phyloP scores from a whole-genome alignment of 1,284 basidiomycete genomes.

The Rugosomyces carneus region DNA sequence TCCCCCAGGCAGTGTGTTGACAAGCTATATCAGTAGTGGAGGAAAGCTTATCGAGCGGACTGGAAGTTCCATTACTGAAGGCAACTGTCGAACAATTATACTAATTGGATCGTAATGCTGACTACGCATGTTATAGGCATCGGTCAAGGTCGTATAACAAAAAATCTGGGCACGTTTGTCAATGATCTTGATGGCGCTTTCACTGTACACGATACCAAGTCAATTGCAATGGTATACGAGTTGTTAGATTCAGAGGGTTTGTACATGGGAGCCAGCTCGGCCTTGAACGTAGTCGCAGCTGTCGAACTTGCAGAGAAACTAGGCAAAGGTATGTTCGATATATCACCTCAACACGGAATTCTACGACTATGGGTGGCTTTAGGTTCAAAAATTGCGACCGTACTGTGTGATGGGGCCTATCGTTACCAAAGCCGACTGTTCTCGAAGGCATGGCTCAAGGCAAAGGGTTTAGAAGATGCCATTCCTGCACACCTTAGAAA shows the following conservation, averaged over 20 bases:
- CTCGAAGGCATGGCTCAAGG: slow-evolving; percentile 90
- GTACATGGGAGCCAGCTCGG: slow-evolving; percentile 95
- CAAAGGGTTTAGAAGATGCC: slow-evolving; percentile 73
- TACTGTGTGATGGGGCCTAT: slow-evolving; percentile 94
- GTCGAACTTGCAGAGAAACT: slow-evolving; percentile 83
- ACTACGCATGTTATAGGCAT: slow-evolving; percentile 56
- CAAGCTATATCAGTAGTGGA: slow-evolving; percentile 81
- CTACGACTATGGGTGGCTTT: too few species aligned
- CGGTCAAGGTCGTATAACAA: slow-evolving; percentile 95
- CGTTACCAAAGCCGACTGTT: slow-evolving; percentile 95
- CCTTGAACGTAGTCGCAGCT: slow-evolving; percentile 94
- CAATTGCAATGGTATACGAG: slow-evolving; percentile 92
- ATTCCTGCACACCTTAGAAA: slow-evolving; percentile 86
- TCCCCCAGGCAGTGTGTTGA: slow-evolving; percentile 91
- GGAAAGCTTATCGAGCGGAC: slow-evolving; percentile 75
- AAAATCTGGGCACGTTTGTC: slow-evolving; percentile 87
- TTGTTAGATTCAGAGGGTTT: slow-evolving; percentile 90
- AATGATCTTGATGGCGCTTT: slow-evolving; percentile 78
- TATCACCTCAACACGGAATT: background rate
- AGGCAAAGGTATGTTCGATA: slow-evolving; percentile 55
- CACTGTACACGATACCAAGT: slow-evolving; percentile 84
- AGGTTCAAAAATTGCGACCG: slow-evolving; percentile 87
- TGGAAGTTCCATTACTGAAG: slow-evolving; percentile 96
- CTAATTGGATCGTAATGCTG: slow-evolving; percentile 6
- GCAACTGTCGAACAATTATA: slow-evolving; percentile 31